Evolutionary conservation across 305 asterid genomes (phyloP).

Genomic region (Nicotiana rustica): DNA sequence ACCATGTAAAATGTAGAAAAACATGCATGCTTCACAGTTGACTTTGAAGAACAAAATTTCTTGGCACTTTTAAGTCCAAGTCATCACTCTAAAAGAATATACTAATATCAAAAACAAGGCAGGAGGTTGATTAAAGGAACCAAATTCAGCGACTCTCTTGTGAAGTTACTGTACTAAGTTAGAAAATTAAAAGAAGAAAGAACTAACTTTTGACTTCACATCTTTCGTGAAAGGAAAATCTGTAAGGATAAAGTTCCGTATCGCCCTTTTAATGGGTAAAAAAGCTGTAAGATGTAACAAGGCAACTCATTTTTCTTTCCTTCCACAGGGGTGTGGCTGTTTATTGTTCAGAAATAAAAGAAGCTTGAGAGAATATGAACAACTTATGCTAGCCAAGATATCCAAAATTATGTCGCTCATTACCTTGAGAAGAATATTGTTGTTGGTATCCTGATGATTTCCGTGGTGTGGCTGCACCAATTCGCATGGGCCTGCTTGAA

Average conservation of each 20-base stretch:
- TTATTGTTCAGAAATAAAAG: constrained; percentile 24
- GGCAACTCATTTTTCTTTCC: background rate
- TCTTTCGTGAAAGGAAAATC: constrained; percentile 15
- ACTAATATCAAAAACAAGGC: constrained; percentile 17
- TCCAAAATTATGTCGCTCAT: background rate
- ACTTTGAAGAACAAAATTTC: background rate
- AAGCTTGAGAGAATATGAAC: constrained; percentile 15
- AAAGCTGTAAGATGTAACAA: background rate
- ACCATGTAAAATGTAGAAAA: constrained; percentile 2
- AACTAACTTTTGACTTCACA: background rate
- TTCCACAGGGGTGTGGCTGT: background rate
- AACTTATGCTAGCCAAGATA: background rate
- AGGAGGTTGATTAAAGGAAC: constrained; percentile 6
- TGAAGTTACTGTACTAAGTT: background rate
- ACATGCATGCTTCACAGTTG: background rate
- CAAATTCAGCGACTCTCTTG: background rate
- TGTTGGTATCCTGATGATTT: constrained; percentile 86
- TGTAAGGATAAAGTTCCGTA: background rate
- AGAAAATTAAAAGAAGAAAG: constrained; percentile 14
- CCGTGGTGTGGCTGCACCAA: constrained; percentile 95
- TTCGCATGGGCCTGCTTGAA: constrained; percentile 94
- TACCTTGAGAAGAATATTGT: constrained; percentile 79
- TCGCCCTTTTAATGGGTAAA: background rate
- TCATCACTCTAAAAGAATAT: background rate
- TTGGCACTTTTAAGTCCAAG: background rate